A percentile compares a stretch with the other conserved stretches of the same genome.
Evolutionary conservation across 2,329 filamentous ascomycete species (phyloP).

Genomic region (Diaporthe citrichinensis): DNA sequence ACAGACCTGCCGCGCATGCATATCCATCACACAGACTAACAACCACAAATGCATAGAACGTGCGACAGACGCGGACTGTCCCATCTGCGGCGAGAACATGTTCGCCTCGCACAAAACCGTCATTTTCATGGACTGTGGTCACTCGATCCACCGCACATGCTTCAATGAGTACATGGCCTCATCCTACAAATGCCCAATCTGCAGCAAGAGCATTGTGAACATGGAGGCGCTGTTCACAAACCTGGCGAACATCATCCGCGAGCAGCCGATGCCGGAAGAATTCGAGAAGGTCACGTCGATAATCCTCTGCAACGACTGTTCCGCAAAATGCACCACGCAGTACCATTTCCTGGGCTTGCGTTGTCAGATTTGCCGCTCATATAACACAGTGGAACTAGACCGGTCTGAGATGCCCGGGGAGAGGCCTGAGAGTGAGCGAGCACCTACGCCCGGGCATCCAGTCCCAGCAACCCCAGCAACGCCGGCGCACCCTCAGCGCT

Average conservation of each 20-base stretch:
- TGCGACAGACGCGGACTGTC: constrained; percentile 95
- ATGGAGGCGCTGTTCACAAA: constrained; percentile 97
- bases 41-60: constrained; percentile 95
- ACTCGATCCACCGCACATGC: constrained; percentile 93
- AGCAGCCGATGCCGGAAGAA: constrained; percentile 92
- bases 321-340: constrained; percentile 84
- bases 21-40: constrained; percentile 86
- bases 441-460: not conserved
- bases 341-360: constrained; percentile 98
- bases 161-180: constrained; percentile 89
- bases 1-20: constrained; percentile 92
- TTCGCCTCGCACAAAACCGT: constrained; percentile 40
- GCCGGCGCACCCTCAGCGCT: not conserved
- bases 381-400: constrained; percentile 75
- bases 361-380: constrained; percentile 80
- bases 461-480: not conserved
- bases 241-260: constrained; percentile 86
- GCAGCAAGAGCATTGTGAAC: constrained; percentile 95
- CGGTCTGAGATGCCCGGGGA: constrained; percentile 38
- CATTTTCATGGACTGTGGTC: constrained; percentile 67
- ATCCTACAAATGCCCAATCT: constrained; percentile 97
- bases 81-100: constrained; percentile 91
- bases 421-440: not conserved
- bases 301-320: constrained; percentile 95
- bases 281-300: constrained; percentile 85